Evolutionary conservation across 768 basidiomycete genomes (phyloP).

Genomic region (Phaeolepiota aurea): DNA sequence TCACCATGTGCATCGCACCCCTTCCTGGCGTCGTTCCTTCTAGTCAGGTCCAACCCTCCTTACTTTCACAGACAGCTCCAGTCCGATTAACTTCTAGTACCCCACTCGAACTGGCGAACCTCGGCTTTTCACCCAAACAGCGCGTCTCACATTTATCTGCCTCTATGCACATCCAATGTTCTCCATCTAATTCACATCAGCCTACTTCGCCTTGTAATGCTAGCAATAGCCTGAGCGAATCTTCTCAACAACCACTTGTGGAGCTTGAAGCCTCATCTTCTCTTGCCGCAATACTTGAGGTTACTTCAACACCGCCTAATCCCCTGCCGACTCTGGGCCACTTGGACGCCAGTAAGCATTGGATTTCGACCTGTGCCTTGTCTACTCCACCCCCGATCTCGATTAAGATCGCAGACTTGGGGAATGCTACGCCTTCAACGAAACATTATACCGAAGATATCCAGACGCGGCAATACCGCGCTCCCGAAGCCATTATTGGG

Average conservation of each 20-base stretch:
- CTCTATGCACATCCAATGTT: constrained; percentile 26
- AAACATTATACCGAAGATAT: constrained; percentile 93
- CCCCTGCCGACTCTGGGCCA: too few relatives aligned
- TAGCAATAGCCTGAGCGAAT: background rate
- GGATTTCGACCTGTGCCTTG: background rate
- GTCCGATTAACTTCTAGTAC: constrained; percentile 18
- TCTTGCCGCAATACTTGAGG: constrained; percentile 3
- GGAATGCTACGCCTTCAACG: constrained; percentile 88
- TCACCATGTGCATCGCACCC: too few relatives aligned
- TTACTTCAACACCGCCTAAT: background rate
- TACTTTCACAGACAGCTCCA: constrained; percentile 62
- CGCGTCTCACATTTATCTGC: constrained; percentile 32
- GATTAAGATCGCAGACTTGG: constrained; percentile 91
- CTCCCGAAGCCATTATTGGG: constrained; percentile 91
- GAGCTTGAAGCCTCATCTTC: constrained; percentile 3
- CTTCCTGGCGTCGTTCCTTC: too few relatives aligned
- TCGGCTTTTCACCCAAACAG: constrained; percentile 28
- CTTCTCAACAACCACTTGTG: constrained; percentile 9
- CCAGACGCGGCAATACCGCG: constrained; percentile 92
- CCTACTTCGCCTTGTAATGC: constrained; percentile 3
- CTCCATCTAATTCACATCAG: constrained; percentile 24
- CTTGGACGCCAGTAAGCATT: too few relatives aligned
- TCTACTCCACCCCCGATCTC: constrained; percentile 42
- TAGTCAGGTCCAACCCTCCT: constrained; percentile 42
- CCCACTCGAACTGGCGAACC: constrained; percentile 15